These are phyloP conservation scores for Phialophora expanda DNA, from an alignment of 2,329 filamentous ascomycete genomes.

Conservation along the genomic window DNA sequence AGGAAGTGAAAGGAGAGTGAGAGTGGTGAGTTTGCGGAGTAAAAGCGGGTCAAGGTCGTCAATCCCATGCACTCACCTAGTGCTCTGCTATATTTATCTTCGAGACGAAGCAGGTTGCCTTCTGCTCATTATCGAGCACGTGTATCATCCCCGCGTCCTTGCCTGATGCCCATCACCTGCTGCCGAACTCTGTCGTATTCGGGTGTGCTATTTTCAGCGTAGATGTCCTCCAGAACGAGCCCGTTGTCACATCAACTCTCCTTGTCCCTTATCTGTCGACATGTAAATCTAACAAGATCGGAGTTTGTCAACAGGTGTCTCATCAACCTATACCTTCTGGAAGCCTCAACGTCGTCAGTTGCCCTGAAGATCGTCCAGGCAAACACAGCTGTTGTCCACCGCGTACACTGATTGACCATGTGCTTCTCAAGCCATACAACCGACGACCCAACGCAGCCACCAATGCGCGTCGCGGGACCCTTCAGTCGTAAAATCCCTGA, in stretches of 20 bases:
- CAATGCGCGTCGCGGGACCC: constrained; percentile 16
- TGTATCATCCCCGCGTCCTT: not conserved
- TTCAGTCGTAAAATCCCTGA: constrained; percentile 14
- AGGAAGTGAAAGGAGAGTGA: not conserved
- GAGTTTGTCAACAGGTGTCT: not conserved
- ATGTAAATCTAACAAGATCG: not conserved
- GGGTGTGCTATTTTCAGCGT: constrained; percentile 17
- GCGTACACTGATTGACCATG: constrained; percentile 17
- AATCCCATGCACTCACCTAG: not conserved
- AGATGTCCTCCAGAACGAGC: not conserved
- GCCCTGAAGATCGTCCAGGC: not conserved
- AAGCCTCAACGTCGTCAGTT: not conserved
- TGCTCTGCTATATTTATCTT: constrained; percentile 2
- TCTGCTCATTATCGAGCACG: not conserved
- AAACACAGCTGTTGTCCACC: not conserved
- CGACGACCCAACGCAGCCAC: constrained; percentile 32
- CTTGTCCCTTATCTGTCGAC: not conserved
- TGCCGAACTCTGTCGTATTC: constrained; percentile 6
- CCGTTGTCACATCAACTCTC: not conserved
- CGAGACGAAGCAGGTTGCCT: not conserved
- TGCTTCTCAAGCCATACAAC: constrained; percentile 25
- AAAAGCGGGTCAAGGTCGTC: not conserved
- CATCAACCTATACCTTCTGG: not conserved
- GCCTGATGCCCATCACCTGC: not conserved
- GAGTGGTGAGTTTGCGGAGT: not conserved